phyloP scores from a whole-genome alignment of 768 basidiomycete species.

The Lentinula boryana region DNA sequence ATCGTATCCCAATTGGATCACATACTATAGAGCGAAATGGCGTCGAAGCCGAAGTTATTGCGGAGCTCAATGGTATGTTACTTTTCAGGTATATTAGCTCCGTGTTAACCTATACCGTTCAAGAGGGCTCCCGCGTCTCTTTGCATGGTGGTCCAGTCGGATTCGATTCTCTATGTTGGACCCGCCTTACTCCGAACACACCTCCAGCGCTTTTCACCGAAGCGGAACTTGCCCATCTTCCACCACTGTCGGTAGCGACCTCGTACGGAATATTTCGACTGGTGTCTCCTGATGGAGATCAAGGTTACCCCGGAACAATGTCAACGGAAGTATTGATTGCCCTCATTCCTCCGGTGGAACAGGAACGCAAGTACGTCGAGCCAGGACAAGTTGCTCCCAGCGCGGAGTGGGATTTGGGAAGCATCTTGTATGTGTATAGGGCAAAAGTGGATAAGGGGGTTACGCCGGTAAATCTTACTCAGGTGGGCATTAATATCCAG shows the following conservation, averaged over 20 bases:
- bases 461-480: conserved; percentile 72
- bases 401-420: conserved; percentile 51
- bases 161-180: conserved; percentile 56
- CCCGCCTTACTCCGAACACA: conserved; percentile 31
- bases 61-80: conserved; percentile 34
- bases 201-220: conserved; percentile 48
- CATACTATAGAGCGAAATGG: conserved; percentile 49
- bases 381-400: conserved; percentile 18
- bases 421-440: conserved; percentile 61
- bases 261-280: conserved; percentile 50
- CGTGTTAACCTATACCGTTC: neutral
- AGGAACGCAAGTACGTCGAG: conserved; percentile 21
- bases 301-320: conserved; percentile 63
- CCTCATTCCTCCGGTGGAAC: conserved; percentile 32
- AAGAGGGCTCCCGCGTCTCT: conserved; percentile 47
- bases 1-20: conserved; percentile 60
- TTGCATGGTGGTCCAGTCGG: conserved; percentile 69
- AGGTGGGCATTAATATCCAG: conserved; percentile 35
- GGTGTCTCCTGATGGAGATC: conserved; percentile 58
- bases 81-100: neutral
- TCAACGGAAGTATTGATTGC: conserved; percentile 52
- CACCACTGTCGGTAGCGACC: conserved; percentile 14
- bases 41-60: conserved; percentile 38
- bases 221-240: conserved; percentile 44
- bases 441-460: conserved; percentile 58